These are phyloP conservation scores for barley (Hordeum vulgare) DNA, from an alignment of 176 grass and related monocot genomes.

Conservation along the genomic window DNA sequence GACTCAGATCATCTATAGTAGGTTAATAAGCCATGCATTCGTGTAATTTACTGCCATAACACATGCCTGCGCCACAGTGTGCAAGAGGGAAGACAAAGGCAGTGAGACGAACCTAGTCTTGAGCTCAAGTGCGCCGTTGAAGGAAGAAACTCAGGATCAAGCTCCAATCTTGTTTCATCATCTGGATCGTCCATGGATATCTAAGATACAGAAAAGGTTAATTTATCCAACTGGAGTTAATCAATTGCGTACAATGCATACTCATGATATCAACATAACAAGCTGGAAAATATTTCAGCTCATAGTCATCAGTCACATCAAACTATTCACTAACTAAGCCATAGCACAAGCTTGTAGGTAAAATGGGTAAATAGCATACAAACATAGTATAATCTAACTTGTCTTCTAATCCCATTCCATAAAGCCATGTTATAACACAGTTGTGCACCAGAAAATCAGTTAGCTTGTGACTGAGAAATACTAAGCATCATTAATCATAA, in stretches of 20 bases:
- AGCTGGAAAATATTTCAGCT: background rate
- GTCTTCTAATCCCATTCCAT: background rate
- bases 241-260: background rate
- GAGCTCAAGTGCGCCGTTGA: background rate
- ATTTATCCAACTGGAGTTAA: background rate
- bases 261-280: background rate
- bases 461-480: conserved; percentile 13
- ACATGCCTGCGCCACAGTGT: background rate
- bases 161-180: background rate
- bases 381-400: background rate
- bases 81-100: background rate
- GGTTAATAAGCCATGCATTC: background rate
- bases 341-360: background rate
- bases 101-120: background rate
- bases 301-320: background rate
- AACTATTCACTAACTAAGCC: background rate
- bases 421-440: background rate
- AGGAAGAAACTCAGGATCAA: background rate
- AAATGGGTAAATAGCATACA: background rate
- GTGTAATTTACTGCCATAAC: background rate
- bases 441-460: background rate
- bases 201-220: background rate
- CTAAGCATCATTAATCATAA: background rate
- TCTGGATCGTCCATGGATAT: background rate
- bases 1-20: background rate